Evolutionary conservation across 2,329 filamentous ascomycete genomes (phyloP), one percentile per base, ranked within the genome.

Genomic region (Penicillium digitatum): DNA sequence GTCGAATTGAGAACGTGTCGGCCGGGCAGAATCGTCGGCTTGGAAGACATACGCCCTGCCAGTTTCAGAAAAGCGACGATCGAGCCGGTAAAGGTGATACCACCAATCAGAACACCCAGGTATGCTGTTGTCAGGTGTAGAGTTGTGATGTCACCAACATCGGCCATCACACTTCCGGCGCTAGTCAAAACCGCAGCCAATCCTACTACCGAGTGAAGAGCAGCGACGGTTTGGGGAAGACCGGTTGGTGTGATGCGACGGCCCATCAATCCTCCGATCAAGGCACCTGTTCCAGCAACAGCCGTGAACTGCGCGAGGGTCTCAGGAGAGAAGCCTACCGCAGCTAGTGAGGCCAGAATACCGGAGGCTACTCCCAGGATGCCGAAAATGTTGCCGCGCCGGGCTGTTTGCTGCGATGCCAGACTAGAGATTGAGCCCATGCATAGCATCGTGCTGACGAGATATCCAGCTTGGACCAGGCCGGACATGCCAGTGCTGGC

Each of bases 51-150:
- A 58, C 80, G 85, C 3, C 89, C 90, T 0, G 88, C 86, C 1
- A 96, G 83, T 72, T 96, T 96, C 68, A 95, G 72, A 74, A 95
- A 95, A 0, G 91, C 91, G 0, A 96, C 89, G 48, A 96, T 87
- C 2, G 89, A 94, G 2, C 91, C 91, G 0, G 90, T 96, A 68
- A 96, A 96, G 0, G 91, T 96, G 32, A 95, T 86, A 52, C 91
- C 91, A 61, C 82, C 89, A 50, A 96, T 95, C 0, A 95, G 76
- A 7, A 95, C 90, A 48, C 90, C 91, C 0, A 95, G 76, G 66
- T 95, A 95, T 0, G 88, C 90, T 2, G 89, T 91, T 2, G 95
- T 88, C 66, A 96, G 82, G 67, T 95, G 91, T 10, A 95, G 76
- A 5, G 86, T 91, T 0, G 89, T 85, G 14, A 90, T 80, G 62